These are phyloP conservation scores for Boletus subparvulus DNA, from an alignment of 768 basidiomycete genomes.

Conservation along the genomic window DNA sequence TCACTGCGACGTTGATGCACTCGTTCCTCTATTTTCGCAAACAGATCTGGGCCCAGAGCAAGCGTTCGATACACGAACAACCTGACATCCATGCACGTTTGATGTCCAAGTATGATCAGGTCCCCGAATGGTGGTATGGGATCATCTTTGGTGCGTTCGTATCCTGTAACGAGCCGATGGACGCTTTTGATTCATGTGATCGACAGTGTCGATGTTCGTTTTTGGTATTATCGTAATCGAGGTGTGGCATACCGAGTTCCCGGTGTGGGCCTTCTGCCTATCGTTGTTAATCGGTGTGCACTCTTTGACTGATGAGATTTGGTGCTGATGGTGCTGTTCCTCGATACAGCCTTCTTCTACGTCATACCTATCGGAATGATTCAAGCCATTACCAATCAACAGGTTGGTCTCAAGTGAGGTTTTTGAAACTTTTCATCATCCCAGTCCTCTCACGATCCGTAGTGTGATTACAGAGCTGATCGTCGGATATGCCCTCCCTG, in stretches of 20 bases:
- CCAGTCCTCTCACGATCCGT: background rate
- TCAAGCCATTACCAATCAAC: constrained; percentile 78
- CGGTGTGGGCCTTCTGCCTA: constrained; percentile 44
- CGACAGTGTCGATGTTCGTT: too few species aligned
- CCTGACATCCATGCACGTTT: constrained; percentile 69
- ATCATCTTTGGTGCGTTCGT: constrained; percentile 25
- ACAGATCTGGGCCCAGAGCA: constrained; percentile 71
- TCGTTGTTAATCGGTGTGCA: constrained; percentile 27
- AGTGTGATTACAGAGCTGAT: constrained; percentile 72
- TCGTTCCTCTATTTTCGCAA: constrained; percentile 75
- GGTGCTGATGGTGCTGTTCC: background rate
- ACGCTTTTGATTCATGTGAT: too few species aligned
- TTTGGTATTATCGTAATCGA: constrained; percentile 60
- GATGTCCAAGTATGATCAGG: constrained; percentile 55
- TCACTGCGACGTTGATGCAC: constrained; percentile 74
- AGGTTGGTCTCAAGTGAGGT: constrained; percentile 53
- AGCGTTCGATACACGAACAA: constrained; percentile 72
- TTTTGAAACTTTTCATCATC: background rate
- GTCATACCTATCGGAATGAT: constrained; percentile 76
- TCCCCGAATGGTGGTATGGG: constrained; percentile 62
- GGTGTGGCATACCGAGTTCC: constrained; percentile 55
- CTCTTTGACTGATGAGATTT: constrained; percentile 8
- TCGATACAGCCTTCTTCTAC: constrained; percentile 49
- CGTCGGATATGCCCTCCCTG: constrained; percentile 54
- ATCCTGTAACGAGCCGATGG: background rate